A percentile compares a stretch with the other conserved stretches of the same genome.
Evolutionary conservation across 2,329 filamentous ascomycete genomes (phyloP).

Genomic region (Raffaelea arxii): DNA sequence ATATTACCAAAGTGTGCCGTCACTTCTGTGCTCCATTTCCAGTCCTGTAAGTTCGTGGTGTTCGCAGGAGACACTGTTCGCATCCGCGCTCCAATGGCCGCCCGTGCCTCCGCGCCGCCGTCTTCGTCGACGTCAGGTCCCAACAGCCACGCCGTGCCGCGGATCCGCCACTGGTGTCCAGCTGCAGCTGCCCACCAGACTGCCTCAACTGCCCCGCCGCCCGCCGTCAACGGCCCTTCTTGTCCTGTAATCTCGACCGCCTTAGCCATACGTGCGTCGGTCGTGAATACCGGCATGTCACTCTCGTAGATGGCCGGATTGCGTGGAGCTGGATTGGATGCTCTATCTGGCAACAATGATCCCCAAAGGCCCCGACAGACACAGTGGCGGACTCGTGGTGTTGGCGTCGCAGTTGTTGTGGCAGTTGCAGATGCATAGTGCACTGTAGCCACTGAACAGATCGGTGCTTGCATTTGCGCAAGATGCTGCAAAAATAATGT

Average conservation of each 20-base stretch:
- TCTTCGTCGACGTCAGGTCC: constrained; percentile 48
- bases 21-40: constrained; percentile 73
- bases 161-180: constrained; percentile 75
- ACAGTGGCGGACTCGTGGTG: constrained; percentile 63
- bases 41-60: constrained; percentile 23
- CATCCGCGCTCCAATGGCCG: constrained; percentile 47
- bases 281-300: constrained; percentile 76
- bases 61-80: constrained; percentile 18
- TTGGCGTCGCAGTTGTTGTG: constrained; percentile 15
- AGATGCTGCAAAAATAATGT: constrained; percentile 41
- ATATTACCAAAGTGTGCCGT: constrained; percentile 87
- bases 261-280: constrained; percentile 83
- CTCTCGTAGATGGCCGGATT: constrained; percentile 64
- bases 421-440: no score
- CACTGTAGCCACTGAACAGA: constrained; percentile 42
- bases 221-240: constrained; percentile 59
- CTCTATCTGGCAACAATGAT: constrained; percentile 58
- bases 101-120: constrained; percentile 61
- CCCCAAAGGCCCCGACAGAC: constrained; percentile 82
- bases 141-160: constrained; percentile 66
- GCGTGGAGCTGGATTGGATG: constrained; percentile 59
- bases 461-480: constrained; percentile 33
- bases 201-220: constrained; percentile 60
- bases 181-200: constrained; percentile 73
- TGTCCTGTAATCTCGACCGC: no score